These are phyloP conservation scores for Taiozyma onychis DNA, from an alignment of 1,139 yeast genomes.

Conservation along the genomic window DNA sequence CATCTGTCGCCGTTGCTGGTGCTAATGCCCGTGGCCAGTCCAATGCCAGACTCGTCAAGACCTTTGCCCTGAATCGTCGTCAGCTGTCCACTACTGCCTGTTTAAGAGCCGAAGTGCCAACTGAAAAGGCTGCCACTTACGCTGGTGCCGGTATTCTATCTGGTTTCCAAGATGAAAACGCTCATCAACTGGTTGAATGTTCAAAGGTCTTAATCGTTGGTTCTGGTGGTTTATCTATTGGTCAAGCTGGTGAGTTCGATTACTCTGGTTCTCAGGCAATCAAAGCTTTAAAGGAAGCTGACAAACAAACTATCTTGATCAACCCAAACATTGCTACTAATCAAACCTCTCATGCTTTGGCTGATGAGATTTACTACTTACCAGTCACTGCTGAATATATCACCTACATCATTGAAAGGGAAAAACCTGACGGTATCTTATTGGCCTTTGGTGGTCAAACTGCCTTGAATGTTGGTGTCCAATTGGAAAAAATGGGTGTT, in stretches of 20 bases:
- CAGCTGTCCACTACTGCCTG: conserved; percentile 17
- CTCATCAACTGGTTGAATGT: conserved; percentile 66
- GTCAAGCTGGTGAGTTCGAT: conserved; percentile 99
- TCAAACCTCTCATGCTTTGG: conserved; percentile 93
- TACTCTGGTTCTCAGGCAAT: conserved; percentile 98
- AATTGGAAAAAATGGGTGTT: conserved; percentile 89
- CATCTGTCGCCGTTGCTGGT: conserved; percentile 11
- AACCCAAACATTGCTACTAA: conserved; percentile 98
- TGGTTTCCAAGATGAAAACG: conserved; percentile 35
- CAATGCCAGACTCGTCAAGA: conserved; percentile 7
- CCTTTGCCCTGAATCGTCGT: conserved; percentile 6
- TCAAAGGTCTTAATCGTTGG: conserved; percentile 89
- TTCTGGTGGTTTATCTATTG: conserved; percentile 96
- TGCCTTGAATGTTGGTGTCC: conserved; percentile 92
- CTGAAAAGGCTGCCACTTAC: conserved; percentile 33
- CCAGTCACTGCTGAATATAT: conserved; percentile 98
- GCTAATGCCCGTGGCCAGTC: conserved; percentile 13
- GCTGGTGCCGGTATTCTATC: conserved; percentile 52
- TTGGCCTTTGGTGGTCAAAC: conserved; percentile 99
- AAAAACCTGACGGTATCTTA: conserved; percentile 91
- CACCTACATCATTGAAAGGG: conserved; percentile 89
- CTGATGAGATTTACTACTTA: conserved; percentile 89
- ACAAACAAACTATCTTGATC: conserved; percentile 77
- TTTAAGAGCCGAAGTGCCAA: conserved; percentile 10
- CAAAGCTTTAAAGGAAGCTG: conserved; percentile 89